These are phyloP conservation scores for Aquilaria malaccensis DNA, from an alignment of 345 rosid genomes.

Conservation along the genomic window DNA sequence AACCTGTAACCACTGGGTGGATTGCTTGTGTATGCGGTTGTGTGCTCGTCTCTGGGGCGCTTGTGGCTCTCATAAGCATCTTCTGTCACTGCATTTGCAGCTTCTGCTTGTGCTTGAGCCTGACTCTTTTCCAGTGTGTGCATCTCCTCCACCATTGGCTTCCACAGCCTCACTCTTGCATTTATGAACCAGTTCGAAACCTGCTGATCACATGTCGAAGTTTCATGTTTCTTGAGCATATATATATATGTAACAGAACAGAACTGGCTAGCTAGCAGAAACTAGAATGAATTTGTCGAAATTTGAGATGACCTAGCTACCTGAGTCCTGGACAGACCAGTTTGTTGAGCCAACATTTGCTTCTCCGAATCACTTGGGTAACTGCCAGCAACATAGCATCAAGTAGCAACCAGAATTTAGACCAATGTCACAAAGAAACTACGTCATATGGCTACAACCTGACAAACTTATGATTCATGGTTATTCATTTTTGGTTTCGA, in stretches of 20 bases:
- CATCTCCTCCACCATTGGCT: conserved; percentile 44
- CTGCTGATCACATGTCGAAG: conserved; percentile 12
- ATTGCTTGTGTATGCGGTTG: neutral
- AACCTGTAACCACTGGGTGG: too few species aligned
- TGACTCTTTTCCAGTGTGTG: conserved; percentile 28
- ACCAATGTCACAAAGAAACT: too few species aligned
- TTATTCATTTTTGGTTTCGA: too few species aligned
- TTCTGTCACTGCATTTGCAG: conserved; percentile 3
- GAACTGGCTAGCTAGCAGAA: neutral
- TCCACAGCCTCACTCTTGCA: conserved; percentile 43
- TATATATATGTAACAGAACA: neutral
- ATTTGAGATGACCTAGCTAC: conserved; percentile 8
- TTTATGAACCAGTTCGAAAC: conserved; percentile 45
- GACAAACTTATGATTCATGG: too few species aligned
- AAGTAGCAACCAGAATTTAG: neutral
- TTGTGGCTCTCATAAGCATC: conserved; percentile 11
- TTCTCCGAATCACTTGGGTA: conserved; percentile 37
- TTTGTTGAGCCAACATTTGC: conserved; percentile 29
- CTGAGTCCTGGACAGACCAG: conserved; percentile 38
- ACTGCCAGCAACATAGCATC: conserved; percentile 10
- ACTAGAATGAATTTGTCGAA: neutral
- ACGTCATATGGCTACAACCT: neutral
- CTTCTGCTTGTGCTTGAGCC: conserved; percentile 11
- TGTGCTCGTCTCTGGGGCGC: conserved; percentile 10
- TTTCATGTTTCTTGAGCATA: too few species aligned